Evolutionary conservation across 768 basidiomycete species (phyloP), one percentile per base, ranked within the genome.

Genomic region (Boletales sp.): DNA sequence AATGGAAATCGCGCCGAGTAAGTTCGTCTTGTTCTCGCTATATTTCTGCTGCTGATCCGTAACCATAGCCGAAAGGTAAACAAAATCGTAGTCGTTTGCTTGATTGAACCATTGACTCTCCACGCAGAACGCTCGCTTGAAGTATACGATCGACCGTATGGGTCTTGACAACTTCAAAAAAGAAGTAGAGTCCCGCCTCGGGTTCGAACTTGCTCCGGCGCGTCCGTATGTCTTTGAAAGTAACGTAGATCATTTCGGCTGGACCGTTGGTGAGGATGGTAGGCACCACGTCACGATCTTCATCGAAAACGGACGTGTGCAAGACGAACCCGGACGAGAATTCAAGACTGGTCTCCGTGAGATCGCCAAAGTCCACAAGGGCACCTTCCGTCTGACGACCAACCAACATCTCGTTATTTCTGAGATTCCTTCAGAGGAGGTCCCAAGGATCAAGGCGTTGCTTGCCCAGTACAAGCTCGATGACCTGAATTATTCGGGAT

Each of bases 131-230:
- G 91, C 89, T 37, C 87, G 94, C 47, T 76, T 97, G 51, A 97
- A 97, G 72, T 98, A 98, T 72, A 99, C 96, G 15, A 80, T 99
- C 60, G 96, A 99, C 70, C 86, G 92, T 40, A 89, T 97, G 85
- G 93, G 94, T 18, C 75, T 96, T 17, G 84, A 86, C 41, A 75
- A 67, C 45, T 99, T 95, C 80, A 90, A 86, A 65, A 80, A 77
- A 32, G 92, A 93, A 59, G 93, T 97, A 21, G 95, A 98, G 76
- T 80, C 83, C 54, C 86, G 84, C 15, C 82, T 95, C 14, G 94
- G 92, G 14, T 94, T 86, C 65, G 58, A 74, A 39, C 77, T 99
- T 12, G 75, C 72, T 39, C 86, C 92, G 14, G 82, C 84, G 4
- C 84, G 87, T 12, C 76, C 84, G 6, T 97, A 77, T 75, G 70